phyloP scores from a whole-genome alignment of 179 eudicot species.

The Sideroxylon spinosum region DNA sequence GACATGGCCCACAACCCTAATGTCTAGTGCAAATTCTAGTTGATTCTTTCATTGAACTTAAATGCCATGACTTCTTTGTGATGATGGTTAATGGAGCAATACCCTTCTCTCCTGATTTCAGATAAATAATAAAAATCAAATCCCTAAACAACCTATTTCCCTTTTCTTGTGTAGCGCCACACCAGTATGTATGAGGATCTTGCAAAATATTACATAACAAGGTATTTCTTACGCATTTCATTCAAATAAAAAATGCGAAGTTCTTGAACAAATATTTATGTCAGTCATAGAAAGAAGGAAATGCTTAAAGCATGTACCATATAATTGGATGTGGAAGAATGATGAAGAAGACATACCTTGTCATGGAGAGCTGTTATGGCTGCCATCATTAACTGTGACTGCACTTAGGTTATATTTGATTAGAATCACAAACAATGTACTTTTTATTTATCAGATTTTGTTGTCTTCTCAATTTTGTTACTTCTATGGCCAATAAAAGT shows the following conservation, averaged over 20 bases:
- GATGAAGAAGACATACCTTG: slow-evolving; percentile 14
- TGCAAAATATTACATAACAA: background rate
- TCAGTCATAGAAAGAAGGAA: background rate
- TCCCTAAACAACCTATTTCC: background rate
- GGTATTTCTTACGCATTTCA: background rate
- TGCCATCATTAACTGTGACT: slow-evolving; percentile 18
- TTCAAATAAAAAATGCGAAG: background rate
- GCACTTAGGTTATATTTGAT: background rate
- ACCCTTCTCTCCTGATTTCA: background rate
- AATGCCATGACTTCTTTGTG: background rate
- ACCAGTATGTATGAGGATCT: background rate
- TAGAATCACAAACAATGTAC: background rate
- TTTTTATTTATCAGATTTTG: slow-evolving; percentile 6
- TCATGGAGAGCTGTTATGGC: slow-evolving; percentile 19
- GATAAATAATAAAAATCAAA: background rate
- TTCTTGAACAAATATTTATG: background rate
- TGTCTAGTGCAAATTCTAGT: too few relatives aligned
- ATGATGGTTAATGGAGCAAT: slow-evolving; percentile 1
- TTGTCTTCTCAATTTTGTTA: background rate
- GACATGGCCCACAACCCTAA: too few relatives aligned
- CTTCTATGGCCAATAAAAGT: background rate
- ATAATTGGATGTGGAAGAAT: slow-evolving; percentile 13
- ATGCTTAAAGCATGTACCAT: slow-evolving; percentile 17
- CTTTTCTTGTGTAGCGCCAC: background rate
- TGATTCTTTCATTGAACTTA: background rate